phyloP scores from a whole-genome alignment of 805 yeast species.

The Ogataea philodendri region DNA sequence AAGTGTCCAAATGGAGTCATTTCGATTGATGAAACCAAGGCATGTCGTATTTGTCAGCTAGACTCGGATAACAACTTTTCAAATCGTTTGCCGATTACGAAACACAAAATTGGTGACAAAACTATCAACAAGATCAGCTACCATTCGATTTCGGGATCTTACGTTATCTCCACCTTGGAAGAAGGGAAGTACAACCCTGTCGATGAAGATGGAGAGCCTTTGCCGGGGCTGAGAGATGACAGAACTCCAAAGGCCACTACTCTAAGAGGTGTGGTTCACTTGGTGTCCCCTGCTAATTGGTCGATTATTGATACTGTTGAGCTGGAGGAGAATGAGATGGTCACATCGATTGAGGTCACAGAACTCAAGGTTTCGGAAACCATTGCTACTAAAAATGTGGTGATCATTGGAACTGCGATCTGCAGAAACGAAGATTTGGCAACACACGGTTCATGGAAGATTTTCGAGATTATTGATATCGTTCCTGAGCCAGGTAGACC shows the following conservation, averaged over 20 bases:
- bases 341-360: slow-evolving; percentile 54
- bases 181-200: slow-evolving; percentile 60
- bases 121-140: slow-evolving; percentile 66
- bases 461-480: slow-evolving; percentile 74
- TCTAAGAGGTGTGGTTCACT: slow-evolving; percentile 57
- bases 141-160: slow-evolving; percentile 64
- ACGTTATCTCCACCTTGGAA: slow-evolving; percentile 57
- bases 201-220: slow-evolving; percentile 70
- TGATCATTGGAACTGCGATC: slow-evolving; percentile 77
- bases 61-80: slow-evolving; percentile 50
- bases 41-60: slow-evolving; percentile 59
- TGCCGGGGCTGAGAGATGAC: slow-evolving; percentile 54
- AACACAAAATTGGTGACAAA: slow-evolving; percentile 47
- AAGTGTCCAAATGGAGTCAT: slow-evolving; percentile 51
- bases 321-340: slow-evolving; percentile 66
- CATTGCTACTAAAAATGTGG: slow-evolving; percentile 50
- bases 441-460: slow-evolving; percentile 72
- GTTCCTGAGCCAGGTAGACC: slow-evolving; percentile 89
- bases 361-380: slow-evolving; percentile 37
- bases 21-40: slow-evolving; percentile 66
- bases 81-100: slow-evolving; percentile 57
- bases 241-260: slow-evolving; percentile 50
- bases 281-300: slow-evolving; percentile 78
- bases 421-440: slow-evolving; percentile 78
- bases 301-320: slow-evolving; percentile 66